Evolutionary conservation across 148 eudicot species (phyloP).

Genomic region (Agrostemma githago): DNA sequence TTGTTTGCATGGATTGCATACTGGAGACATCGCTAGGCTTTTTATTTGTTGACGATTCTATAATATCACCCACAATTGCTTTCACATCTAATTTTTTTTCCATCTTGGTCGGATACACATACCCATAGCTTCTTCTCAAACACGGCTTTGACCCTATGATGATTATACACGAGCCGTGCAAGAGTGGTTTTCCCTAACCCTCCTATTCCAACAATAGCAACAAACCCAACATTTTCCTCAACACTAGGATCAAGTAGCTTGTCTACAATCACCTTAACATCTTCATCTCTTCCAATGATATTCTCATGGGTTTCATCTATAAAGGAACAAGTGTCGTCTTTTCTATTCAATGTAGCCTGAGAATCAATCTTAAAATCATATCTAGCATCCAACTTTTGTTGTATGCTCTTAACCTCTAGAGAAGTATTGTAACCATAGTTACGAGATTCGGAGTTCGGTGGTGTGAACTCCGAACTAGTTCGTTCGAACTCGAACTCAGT

Average conservation of each 20-base stretch:
- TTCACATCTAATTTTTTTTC: neutral
- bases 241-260: neutral
- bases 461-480: no score
- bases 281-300: neutral
- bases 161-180: neutral
- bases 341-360: neutral
- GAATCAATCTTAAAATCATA: neutral
- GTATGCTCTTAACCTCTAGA: neutral
- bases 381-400: conserved; percentile 7
- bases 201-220: neutral
- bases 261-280: neutral
- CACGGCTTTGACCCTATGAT: neutral
- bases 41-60: neutral
- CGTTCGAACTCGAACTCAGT: no score
- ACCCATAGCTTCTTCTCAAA: neutral
- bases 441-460: no score
- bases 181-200: neutral
- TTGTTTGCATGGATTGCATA: neutral
- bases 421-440: neutral
- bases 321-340: neutral
- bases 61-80: no score
- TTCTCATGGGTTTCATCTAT: neutral
- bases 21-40: neutral
- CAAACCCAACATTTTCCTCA: neutral
- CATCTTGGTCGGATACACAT: neutral